Evolutionary conservation across 2,329 filamentous ascomycete genomes (phyloP).

Genomic region (Alternaria sp.): DNA sequence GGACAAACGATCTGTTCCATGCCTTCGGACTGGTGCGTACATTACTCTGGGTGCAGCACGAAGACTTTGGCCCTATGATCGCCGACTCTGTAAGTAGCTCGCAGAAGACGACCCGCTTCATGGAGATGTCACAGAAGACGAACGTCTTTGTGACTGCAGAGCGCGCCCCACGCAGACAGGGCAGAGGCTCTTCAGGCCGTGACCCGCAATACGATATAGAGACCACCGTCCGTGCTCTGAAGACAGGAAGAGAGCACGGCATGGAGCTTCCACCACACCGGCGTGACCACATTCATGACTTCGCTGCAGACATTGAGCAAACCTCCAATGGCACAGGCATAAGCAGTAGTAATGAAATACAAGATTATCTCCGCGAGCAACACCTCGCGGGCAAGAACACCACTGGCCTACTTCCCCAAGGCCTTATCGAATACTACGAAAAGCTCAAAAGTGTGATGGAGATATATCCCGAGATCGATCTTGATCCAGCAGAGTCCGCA

Average conservation of each 20-base stretch:
- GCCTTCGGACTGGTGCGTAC: slow-evolving; percentile 80
- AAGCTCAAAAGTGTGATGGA: slow-evolving; percentile 14
- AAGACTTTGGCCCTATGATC: slow-evolving; percentile 67
- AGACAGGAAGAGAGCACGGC: slow-evolving; percentile 30
- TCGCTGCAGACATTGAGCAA: slow-evolving; percentile 38
- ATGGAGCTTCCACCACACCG: slow-evolving; percentile 40
- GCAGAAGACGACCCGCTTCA: slow-evolving; percentile 65
- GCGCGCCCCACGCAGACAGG: slow-evolving; percentile 22
- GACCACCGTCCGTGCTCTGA: slow-evolving; percentile 36
- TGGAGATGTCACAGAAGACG: slow-evolving; percentile 68
- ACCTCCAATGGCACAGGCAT: slow-evolving; percentile 33
- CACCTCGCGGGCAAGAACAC: slow-evolving; percentile 32
- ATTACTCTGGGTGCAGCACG: slow-evolving; percentile 73
- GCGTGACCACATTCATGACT: slow-evolving; percentile 35
- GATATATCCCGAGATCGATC: slow-evolving; percentile 27
- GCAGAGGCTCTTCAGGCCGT: slow-evolving; percentile 30
- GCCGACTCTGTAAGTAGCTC: slow-evolving; percentile 66
- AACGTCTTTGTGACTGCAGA: slow-evolving; percentile 48
- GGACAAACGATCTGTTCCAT: slow-evolving; percentile 70
- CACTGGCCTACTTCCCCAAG: slow-evolving; percentile 28
- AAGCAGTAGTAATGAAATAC: slow-evolving; percentile 17
- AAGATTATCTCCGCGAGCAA: slow-evolving; percentile 35
- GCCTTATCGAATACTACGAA: slow-evolving; percentile 20
- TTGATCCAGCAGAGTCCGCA: slow-evolving; percentile 6
- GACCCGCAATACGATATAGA: slow-evolving; percentile 45